Evolutionary conservation across 495 filamentous ascomycete genomes (phyloP), one percentile per base, ranked within the genome.

Genomic region (Neurospora tetrasperma): DNA sequence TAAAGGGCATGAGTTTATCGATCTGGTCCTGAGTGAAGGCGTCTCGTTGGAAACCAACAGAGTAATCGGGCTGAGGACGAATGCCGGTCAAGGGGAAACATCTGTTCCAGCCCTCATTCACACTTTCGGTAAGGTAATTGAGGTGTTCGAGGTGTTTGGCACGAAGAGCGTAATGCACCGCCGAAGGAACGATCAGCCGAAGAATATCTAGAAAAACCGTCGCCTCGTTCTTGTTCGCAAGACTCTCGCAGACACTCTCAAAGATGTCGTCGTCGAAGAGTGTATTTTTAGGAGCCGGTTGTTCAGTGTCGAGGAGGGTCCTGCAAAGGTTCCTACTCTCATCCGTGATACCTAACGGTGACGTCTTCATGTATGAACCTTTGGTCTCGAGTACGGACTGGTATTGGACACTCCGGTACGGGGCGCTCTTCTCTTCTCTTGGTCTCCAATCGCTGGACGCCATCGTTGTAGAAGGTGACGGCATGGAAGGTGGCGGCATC

Each of bases 21-120:
- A 85, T 80, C 72, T 85, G 83, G 27, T 81, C 75, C 0, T 82
- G 59, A 4, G 77, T 84, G 46, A 86, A 86, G 73, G 80, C 81
- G 23, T 77, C 76, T 77, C 79, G 75, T 71, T 69, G 69, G 72
- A 85, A 86, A 8, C 82, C 83, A 8, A 84, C 75, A n/a, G 81
- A 77, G 74, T 75, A 75, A 72, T 75, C 69, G 18, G 83, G 84
- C 74, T 86, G 80, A 62, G 82, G 82, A 54, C 78, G 77, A 27
- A 80, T 71, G 23, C 74, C 75, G 18, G 79, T 72, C 0, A 85
- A 59, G 6, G 80, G 75, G 59, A 82, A 76, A 9, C 75, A 79
- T 66, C 76, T 82, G 70, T 76, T 79, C 83, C 81, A 87, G 54
- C 74, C 77, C 78, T 84, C 81, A 74, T 86, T 84, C 44, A 83